phyloP scores from a whole-genome alignment of 306 rosid genomes.

The Herpetospermum pedunculosum region DNA sequence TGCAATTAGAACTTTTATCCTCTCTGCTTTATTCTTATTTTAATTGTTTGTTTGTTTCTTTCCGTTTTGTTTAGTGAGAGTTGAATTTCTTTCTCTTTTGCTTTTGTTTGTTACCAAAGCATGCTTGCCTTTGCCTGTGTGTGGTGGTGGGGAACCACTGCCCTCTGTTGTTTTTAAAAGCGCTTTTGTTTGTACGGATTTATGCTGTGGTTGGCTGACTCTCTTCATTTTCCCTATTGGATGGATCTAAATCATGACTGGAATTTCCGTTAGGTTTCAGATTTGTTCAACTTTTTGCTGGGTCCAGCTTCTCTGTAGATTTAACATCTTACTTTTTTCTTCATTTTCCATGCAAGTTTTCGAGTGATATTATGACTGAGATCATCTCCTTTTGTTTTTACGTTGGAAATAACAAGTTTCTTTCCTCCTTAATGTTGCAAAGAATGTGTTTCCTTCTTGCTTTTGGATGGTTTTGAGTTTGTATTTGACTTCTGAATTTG shows the following conservation, averaged over 20 bases:
- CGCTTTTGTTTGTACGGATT: background rate
- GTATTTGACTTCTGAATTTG: background rate
- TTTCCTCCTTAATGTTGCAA: background rate
- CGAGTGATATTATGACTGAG: background rate
- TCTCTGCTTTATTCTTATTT: background rate
- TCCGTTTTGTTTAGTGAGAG: background rate
- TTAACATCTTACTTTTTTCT: background rate
- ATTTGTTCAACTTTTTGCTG: background rate
- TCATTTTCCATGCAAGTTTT: background rate
- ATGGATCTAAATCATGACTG: background rate
- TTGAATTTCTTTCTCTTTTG: background rate
- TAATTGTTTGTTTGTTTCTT: background rate
- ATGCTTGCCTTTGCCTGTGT: background rate
- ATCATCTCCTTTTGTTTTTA: background rate
- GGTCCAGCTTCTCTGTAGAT: background rate
- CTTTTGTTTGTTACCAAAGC: background rate
- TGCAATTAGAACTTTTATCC: background rate
- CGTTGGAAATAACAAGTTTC: background rate
- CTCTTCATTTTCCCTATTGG: background rate
- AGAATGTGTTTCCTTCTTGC: background rate
- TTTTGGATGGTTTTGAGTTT: background rate
- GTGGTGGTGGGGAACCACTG: slow-evolving; percentile 2
- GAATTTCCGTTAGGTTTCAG: background rate
- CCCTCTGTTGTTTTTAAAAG: background rate
- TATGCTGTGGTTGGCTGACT: background rate